Conservation (phyloP, 2,329 filamentous ascomycete species). For the Ascochyta koolunga region DNA sequence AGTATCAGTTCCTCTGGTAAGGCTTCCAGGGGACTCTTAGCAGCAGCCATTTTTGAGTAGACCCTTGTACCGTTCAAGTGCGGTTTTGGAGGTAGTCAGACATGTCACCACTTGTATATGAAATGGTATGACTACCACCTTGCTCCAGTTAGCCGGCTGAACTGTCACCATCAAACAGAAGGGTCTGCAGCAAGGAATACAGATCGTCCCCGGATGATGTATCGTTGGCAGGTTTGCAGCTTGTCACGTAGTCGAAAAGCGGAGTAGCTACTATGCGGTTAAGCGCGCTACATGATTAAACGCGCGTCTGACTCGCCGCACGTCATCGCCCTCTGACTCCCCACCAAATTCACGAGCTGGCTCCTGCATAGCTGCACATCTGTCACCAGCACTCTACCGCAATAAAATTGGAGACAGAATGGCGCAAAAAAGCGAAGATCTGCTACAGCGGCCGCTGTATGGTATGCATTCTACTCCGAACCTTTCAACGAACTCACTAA, state of each 20-base stretch:
- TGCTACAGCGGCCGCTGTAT: slow-evolving; percentile 49
- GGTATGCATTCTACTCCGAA: slow-evolving; percentile 27
- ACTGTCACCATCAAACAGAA: background rate
- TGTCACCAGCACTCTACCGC: background rate
- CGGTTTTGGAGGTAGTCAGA: background rate
- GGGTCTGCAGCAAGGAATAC: background rate
- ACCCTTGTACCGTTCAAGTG: background rate
- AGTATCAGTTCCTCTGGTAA: slow-evolving; percentile 12
- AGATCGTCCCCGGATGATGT: background rate
- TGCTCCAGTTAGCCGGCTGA: background rate
- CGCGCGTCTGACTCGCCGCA: slow-evolving; percentile 13
- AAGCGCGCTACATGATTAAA: background rate
- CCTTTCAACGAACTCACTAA: slow-evolving; percentile 10
- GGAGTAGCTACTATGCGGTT: background rate
- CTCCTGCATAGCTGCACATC: slow-evolving; percentile 2
- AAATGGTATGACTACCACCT: background rate
- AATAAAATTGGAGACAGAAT: slow-evolving; percentile 15
- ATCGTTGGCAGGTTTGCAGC: background rate
- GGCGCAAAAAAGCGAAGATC: slow-evolving; percentile 38
- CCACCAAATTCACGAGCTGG: slow-evolving; percentile 15
- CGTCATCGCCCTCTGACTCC: slow-evolving; percentile 21
- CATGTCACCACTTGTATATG: background rate
- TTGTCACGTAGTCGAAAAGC: background rate
- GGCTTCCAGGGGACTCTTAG: background rate
- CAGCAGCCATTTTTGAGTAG: background rate